Evolutionary conservation across 495 filamentous ascomycete genomes (phyloP).

Genomic region (Xylaria cubensis): DNA sequence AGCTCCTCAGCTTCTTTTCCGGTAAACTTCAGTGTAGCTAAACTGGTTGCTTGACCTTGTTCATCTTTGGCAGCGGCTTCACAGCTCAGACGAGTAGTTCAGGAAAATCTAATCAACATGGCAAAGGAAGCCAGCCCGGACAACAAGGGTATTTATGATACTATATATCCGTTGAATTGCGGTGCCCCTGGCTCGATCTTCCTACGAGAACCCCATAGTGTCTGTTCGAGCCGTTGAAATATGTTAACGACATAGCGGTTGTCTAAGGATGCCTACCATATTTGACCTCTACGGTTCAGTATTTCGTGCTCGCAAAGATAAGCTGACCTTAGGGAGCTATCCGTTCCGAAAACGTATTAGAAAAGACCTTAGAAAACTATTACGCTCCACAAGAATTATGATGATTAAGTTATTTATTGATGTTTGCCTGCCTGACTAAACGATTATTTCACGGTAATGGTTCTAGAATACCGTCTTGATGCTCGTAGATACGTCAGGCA

Average conservation of each 20-base stretch:
- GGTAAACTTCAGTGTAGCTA: too few relatives aligned
- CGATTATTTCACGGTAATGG: background rate
- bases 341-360: background rate
- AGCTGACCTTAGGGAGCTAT: background rate
- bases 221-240: background rate
- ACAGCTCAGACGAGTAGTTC: too few relatives aligned
- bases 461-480: background rate
- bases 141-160: background rate
- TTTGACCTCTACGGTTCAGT: background rate
- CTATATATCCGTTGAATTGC: background rate
- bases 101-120: background rate
- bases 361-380: background rate
- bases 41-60: too few relatives aligned
- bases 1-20: too few relatives aligned
- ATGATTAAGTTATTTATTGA: slow-evolving; percentile 12
- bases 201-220: background rate
- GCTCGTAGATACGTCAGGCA: background rate
- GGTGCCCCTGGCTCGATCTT: background rate
- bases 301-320: background rate
- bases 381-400: background rate
- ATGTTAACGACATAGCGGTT: background rate
- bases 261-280: background rate
- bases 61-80: too few relatives aligned
- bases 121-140: background rate
- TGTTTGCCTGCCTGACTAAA: background rate